Evolutionary conservation across 2,329 filamentous ascomycete species (phyloP).

Genomic region (Fusarium nodosum): DNA sequence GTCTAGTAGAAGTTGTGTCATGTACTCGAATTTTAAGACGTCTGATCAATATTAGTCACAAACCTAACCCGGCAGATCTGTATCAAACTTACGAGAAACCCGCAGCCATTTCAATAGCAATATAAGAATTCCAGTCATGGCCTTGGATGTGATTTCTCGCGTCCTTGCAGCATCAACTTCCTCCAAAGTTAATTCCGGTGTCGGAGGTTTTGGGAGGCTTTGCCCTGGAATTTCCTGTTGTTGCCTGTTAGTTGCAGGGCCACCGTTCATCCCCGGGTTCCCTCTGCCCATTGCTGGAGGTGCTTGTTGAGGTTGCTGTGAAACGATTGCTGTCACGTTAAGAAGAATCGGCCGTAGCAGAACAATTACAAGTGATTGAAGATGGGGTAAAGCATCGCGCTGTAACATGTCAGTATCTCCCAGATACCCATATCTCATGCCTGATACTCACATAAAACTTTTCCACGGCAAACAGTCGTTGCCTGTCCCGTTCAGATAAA

Average conservation of each 20-base stretch:
- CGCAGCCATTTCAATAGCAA: slow-evolving; percentile 97
- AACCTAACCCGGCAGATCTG: neutral
- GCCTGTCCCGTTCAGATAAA: slow-evolving; percentile 68
- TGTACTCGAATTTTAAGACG: slow-evolving; percentile 93
- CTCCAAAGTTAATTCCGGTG: slow-evolving; percentile 71
- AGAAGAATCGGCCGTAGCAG: slow-evolving; percentile 88
- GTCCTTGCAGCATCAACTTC: slow-evolving; percentile 85
- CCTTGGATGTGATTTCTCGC: slow-evolving; percentile 90
- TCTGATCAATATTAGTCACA: slow-evolving; percentile 65
- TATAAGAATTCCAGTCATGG: slow-evolving; percentile 88
- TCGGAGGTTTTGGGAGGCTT: slow-evolving; percentile 53
- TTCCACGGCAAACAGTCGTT: slow-evolving; percentile 80
- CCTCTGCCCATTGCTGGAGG: slow-evolving; percentile 59
- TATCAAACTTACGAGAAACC: slow-evolving; percentile 81
- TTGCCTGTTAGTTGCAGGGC: slow-evolving; percentile 51
- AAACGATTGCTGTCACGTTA: slow-evolving; percentile 87
- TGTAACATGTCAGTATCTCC: slow-evolving; percentile 53
- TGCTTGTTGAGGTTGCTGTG: slow-evolving; percentile 66
- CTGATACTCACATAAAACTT: slow-evolving; percentile 80
- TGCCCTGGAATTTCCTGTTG: slow-evolving; percentile 52
- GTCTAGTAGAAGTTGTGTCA: slow-evolving; percentile 92
- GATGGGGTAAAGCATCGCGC: slow-evolving; percentile 81
- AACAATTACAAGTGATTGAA: slow-evolving; percentile 94
- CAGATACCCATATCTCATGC: neutral
- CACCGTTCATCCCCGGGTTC: slow-evolving; percentile 58